phyloP scores from a whole-genome alignment of 2,329 filamentous ascomycete genomes.

The Fusarium sp. region DNA sequence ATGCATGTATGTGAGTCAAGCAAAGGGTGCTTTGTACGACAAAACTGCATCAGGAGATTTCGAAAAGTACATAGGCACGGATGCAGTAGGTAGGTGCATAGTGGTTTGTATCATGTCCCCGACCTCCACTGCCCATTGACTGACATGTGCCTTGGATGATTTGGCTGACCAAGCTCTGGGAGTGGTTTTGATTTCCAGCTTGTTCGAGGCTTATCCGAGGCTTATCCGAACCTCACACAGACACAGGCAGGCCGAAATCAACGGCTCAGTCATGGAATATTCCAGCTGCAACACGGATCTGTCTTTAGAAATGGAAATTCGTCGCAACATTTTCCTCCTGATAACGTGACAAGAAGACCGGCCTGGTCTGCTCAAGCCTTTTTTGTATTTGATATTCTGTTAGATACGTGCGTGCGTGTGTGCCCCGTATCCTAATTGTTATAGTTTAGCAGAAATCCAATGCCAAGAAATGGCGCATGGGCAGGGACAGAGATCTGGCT shows the following conservation, averaged over 20 bases:
- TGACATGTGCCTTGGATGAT: constrained; percentile 25
- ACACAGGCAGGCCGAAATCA: neutral
- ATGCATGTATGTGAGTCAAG: neutral
- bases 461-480: constrained; percentile 39
- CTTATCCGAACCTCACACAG: neutral
- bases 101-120: constrained; percentile 1
- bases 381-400: constrained; percentile 15
- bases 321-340: neutral
- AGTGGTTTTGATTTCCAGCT: neutral
- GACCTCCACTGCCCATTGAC: constrained; percentile 1
- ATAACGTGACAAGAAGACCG: neutral
- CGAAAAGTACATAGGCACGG: neutral
- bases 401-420: constrained; percentile 1
- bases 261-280: neutral
- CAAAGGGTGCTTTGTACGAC: neutral
- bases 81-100: constrained; percentile 7
- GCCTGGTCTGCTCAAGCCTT: neutral
- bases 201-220: neutral
- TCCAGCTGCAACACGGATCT: neutral
- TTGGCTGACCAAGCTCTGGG: constrained; percentile 18
- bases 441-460: constrained; percentile 1
- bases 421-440: neutral
- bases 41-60: neutral
- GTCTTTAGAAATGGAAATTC: neutral
- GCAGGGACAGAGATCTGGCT: constrained; percentile 30